Evolutionary conservation across 345 rosid genomes (phyloP), one percentile per base, ranked within the genome.

Genomic region (Gossypium australe): DNA sequence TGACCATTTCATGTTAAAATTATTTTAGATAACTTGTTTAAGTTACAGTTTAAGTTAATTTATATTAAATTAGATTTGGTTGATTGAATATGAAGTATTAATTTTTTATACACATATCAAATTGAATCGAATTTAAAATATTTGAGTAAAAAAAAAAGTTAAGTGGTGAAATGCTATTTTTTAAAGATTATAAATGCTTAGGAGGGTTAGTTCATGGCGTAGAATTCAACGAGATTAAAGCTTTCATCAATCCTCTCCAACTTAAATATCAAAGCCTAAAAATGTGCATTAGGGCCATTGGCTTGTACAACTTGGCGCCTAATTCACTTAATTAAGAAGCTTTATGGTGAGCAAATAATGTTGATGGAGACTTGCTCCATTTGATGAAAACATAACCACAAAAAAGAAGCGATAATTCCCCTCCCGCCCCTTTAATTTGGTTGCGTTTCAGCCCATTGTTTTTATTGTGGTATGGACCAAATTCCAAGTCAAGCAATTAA

Each of bases 271-370:
- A 76, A 74, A 57, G 64, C 78, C 73, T 34, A 53, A 41, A 74
- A 65, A 70, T 55, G 76, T 65, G 56, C 47, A 24, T 48, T 74
- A 78, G 78, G 72, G 16, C 60, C 80, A 71, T 71, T 78, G 79
- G 80, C 80, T 83, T 78, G 48, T 43, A 47, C 49, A 17, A 48
- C 45, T 63, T 38, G 20, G 43, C 68, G 80, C 84, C 82, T 74
- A 83, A 71, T 67, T 73, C 67, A 61, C 66, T 80, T 73, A 57
- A 38, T 5, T 1, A 34, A 34, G 17, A 22, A 71, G 47, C 41
- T 60, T 58, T 47, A 55, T 58, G 34, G 74, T 80, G 75, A 20
- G 29, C 71, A 73, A 73, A 70, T 80, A 62, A 80, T 75, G 25
- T 58, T 58, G 79, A 78, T 69, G 71, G 49, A 48, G 78, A 64